Conservation (phyloP, 2,329 filamentous ascomycete genomes). For the Microdochium trichocladiopsis region DNA sequence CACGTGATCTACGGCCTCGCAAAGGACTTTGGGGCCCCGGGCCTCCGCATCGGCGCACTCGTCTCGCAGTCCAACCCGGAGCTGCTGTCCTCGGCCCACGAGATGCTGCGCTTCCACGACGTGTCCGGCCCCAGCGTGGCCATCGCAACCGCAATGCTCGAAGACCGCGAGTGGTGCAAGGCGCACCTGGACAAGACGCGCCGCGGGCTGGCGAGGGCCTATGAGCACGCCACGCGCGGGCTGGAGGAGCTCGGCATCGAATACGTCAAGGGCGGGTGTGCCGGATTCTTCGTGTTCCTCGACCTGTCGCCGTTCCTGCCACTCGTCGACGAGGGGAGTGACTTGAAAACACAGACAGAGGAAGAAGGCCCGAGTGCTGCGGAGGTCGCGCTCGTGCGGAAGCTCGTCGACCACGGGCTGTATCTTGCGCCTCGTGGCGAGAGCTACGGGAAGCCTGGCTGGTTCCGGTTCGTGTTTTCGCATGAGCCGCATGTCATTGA, state of each 20-base stretch:
- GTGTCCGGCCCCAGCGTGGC: conserved; percentile 22
- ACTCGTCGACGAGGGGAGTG: not conserved
- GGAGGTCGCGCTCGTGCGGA: not conserved
- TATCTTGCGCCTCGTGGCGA: not conserved
- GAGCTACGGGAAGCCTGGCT: not conserved
- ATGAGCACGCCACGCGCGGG: conserved; percentile 17
- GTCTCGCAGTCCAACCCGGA: conserved; percentile 25
- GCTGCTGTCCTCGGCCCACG: conserved; percentile 15
- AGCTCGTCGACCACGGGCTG: not conserved
- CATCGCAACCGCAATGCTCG: conserved; percentile 20
- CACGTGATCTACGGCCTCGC: conserved; percentile 25
- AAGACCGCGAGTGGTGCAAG: conserved; percentile 22
- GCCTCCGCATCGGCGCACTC: conserved; percentile 29
- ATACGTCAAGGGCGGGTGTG: conserved; percentile 29
- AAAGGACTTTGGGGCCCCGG: conserved; percentile 34
- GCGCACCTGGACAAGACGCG: conserved; percentile 26
- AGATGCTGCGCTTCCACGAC: conserved; percentile 21
- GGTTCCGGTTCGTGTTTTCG: conserved; percentile 4
- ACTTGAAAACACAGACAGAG: conserved; percentile 1
- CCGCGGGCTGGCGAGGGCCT: conserved; percentile 19
- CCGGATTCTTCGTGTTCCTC: conserved; percentile 37
- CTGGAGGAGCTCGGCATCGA: conserved; percentile 23
- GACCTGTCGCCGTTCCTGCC: conserved; percentile 11
- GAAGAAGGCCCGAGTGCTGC: not conserved
- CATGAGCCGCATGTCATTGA: not conserved